These are phyloP conservation scores for Eugenia klotzschiana DNA, from an alignment of 441 rosid species.

Conservation along the genomic window DNA sequence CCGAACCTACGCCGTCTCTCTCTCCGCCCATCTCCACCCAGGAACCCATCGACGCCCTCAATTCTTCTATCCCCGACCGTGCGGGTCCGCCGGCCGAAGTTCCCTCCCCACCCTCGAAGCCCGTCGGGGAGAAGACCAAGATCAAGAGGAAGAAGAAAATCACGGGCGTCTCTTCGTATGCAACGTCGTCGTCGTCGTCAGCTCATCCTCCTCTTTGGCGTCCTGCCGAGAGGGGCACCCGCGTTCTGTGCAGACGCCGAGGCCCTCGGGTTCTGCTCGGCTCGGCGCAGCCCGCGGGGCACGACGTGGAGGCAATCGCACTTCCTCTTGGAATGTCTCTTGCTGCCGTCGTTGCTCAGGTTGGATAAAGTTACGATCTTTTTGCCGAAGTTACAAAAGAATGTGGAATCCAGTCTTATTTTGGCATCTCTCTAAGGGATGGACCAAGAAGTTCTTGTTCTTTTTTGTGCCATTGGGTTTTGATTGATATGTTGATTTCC, in stretches of 20 bases:
- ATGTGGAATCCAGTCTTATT: neutral
- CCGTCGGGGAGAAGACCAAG: neutral
- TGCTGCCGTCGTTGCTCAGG: conserved; percentile 82
- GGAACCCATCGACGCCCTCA: neutral
- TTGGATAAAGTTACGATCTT: conserved; percentile 21
- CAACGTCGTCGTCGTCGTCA: conserved; percentile 18
- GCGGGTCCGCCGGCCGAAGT: neutral
- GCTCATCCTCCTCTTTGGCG: conserved; percentile 8
- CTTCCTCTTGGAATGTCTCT: conserved; percentile 89
- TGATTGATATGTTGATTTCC: neutral
- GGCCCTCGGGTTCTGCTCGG: conserved; percentile 19
- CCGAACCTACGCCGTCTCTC: neutral
- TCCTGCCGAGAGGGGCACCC: conserved; percentile 14
- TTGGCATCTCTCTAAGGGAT: neutral
- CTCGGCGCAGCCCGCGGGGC: conserved; percentile 13
- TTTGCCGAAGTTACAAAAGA: neutral
- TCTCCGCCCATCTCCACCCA: neutral
- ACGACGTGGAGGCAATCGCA: conserved; percentile 51
- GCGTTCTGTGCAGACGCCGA: conserved; percentile 26
- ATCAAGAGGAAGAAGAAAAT: conserved; percentile 19
- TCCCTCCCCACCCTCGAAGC: neutral
- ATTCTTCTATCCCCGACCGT: neutral
- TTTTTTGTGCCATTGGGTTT: neutral
- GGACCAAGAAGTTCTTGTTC: neutral
- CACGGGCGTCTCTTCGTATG: neutral